Base-by-base conservation (phyloP, 805 yeast genomes). In the Teunomyces cretensis region DNA sequence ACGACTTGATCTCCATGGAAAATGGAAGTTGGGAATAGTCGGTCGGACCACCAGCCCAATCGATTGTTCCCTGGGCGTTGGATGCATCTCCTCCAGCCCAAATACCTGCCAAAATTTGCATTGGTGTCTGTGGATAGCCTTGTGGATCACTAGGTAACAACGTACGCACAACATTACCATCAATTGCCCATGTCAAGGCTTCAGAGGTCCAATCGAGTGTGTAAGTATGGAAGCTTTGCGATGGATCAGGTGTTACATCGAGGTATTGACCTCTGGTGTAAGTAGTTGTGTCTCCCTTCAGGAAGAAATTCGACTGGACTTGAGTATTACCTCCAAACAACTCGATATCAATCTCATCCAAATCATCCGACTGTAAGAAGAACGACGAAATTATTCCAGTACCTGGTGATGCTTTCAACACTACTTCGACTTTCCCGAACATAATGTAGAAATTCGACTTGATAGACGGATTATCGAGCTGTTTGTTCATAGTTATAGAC, bases 51-150 rank as follows among this genome's bases (percentile, higher is more conserved):
- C 62, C 62, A 14, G 62, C 62, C 62, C 62, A 57, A 41, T 56
- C 61, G 15, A 57, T 57, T 30, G 62, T 57, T 9, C 58, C 60
- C 3, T 49, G 45, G 19, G 47, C 47, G 36, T 57, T 57, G 35
- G 49, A 57, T 22, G 78, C 57, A 43, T 72, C 74, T 27, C 80
- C 80, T 14, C 77, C 80, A 11, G 79, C 75, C 80, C 80, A 75
- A n/a, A 70, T 44, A 6, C 79, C 79, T 19, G 47, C 48, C 35
- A 22, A 50, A 13, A 48, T 26, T 27, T 41, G 41, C 56, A 53
- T 53, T 15, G 56, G 56, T n/a, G 52, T 37, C 17, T 51, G 56
- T 6, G 56, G 56, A 46, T 30, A 51, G 2, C 55, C 56, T 32
- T 51, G 43, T 4, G 48, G 44, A 46, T 53, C 39, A 44, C 45